A percentile compares a stretch with the other conserved stretches of the same genome.
Conservation (phyloP, 2,329 filamentous ascomycete genomes). For the Exophiala alcalophila region DNA sequence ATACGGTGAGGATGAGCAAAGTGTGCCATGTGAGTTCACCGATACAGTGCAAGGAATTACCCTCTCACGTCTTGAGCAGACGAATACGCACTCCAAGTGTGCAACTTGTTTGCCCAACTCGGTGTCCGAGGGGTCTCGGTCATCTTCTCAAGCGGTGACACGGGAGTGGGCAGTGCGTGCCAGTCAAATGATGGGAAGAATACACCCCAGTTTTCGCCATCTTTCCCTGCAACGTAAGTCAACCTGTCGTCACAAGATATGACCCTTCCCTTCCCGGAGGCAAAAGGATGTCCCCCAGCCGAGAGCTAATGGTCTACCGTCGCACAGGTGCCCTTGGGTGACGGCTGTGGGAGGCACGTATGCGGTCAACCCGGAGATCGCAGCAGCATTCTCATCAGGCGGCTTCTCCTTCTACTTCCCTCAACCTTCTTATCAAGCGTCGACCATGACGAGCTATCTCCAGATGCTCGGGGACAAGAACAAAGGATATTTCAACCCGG, state of each 20-base stretch:
- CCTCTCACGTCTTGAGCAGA: too few relatives aligned
- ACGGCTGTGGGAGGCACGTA: constrained; percentile 61
- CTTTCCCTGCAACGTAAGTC: constrained; percentile 54
- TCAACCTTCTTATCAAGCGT: constrained; percentile 48
- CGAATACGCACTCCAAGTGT: constrained; percentile 59
- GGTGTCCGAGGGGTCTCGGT: constrained; percentile 65
- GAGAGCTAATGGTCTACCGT: too few relatives aligned
- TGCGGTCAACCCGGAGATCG: constrained; percentile 52
- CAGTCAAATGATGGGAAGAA: constrained; percentile 55
- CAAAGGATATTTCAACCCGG: constrained; percentile 47
- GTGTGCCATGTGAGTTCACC: constrained; percentile 47
- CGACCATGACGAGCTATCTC: constrained; percentile 46
- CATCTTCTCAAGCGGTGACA: constrained; percentile 64
- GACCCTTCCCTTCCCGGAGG: too few relatives aligned
- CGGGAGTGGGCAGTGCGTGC: constrained; percentile 56
- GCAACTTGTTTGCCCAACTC: constrained; percentile 62
- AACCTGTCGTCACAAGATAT: too few relatives aligned
- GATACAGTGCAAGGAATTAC: too few relatives aligned
- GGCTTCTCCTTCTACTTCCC: constrained; percentile 51
- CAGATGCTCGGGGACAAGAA: constrained; percentile 41
- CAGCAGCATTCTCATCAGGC: constrained; percentile 52
- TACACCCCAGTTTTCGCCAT: constrained; percentile 51
- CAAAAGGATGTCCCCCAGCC: too few relatives aligned
- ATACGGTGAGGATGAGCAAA: constrained; percentile 66
- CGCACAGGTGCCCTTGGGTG: constrained; percentile 65